Conservation (phyloP, 345 rosid genomes). For the Acer yangbiense region DNA sequence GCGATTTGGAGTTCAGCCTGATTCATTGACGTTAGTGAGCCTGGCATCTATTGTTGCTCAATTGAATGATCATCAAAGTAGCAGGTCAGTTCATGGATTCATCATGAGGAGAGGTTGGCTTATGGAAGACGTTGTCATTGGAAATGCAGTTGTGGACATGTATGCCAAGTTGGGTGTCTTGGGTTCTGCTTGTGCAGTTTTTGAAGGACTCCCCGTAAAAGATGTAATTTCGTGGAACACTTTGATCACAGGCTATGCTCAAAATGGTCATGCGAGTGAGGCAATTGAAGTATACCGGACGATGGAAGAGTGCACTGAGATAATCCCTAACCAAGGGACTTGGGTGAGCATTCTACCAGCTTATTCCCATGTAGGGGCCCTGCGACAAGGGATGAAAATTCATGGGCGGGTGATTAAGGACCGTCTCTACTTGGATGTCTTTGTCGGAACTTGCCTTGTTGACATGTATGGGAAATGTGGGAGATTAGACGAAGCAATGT, state of each 20-base stretch:
- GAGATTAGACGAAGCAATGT: conserved; percentile 47
- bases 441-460: conserved; percentile 53
- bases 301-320: conserved; percentile 44
- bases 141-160: conserved; percentile 58
- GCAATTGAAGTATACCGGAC: conserved; percentile 44
- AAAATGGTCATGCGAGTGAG: conserved; percentile 66
- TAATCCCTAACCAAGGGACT: conserved; percentile 52
- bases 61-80: conserved; percentile 35
- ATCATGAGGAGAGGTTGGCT: conserved; percentile 47
- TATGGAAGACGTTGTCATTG: conserved; percentile 36
- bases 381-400: conserved; percentile 55
- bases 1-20: conserved; percentile 38
- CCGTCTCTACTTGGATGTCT: conserved; percentile 39
- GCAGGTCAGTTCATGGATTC: conserved; percentile 46
- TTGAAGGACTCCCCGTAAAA: conserved; percentile 42
- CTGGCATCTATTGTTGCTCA: conserved; percentile 49
- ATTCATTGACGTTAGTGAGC: conserved; percentile 52
- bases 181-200: conserved; percentile 43
- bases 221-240: conserved; percentile 63
- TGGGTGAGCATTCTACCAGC: conserved; percentile 66
- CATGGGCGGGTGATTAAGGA: conserved; percentile 48
- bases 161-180: conserved; percentile 50
- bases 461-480: conserved; percentile 73
- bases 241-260: conserved; percentile 51
- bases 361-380: conserved; percentile 54